A percentile compares a stretch with the other conserved stretches of the same genome.
phyloP scores from a whole-genome alignment of 169 alveolate genomes.

The Plasmodium gallinaceum region DNA sequence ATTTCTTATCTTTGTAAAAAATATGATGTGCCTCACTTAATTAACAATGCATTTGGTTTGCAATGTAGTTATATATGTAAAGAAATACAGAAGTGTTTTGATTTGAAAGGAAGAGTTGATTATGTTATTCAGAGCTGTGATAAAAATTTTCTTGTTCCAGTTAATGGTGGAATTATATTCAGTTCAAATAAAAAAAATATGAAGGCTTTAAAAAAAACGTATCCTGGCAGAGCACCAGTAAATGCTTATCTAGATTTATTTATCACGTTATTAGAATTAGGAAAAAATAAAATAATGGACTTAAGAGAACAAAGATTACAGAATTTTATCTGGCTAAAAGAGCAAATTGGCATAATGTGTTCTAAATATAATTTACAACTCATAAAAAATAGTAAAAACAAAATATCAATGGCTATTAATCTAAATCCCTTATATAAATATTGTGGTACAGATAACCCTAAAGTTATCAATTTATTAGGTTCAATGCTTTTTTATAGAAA shows the following conservation, averaged over 20 bases:
- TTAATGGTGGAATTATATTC: slow-evolving; percentile 67
- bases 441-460: slow-evolving; percentile 29
- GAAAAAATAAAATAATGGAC: slow-evolving; percentile 53
- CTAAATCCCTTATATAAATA: slow-evolving; percentile 34
- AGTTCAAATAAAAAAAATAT: slow-evolving; percentile 23
- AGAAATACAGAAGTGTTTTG: slow-evolving; percentile 68
- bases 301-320: slow-evolving; percentile 52
- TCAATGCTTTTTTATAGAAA: slow-evolving; percentile 73
- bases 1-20: slow-evolving; percentile 51
- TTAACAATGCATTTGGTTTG: slow-evolving; percentile 72
- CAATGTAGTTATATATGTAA: slow-evolving; percentile 69
- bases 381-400: slow-evolving; percentile 61
- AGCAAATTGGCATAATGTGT: slow-evolving; percentile 10
- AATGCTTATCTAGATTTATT: slow-evolving; percentile 73
- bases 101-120: slow-evolving; percentile 50
- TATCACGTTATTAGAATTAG: slow-evolving; percentile 65
- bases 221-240: slow-evolving; percentile 76
- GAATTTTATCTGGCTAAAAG: slow-evolving; percentile 49
- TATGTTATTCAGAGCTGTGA: slow-evolving; percentile 76
- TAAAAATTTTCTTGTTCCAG: slow-evolving; percentile 74
- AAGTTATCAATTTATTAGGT: slow-evolving; percentile 29
- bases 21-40: slow-evolving; percentile 49
- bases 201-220: slow-evolving; percentile 41
- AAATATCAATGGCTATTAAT: slow-evolving; percentile 71
- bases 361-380: slow-evolving; percentile 46